Evolutionary conservation across 1,284 basidiomycete genomes (phyloP), one percentile per base, ranked within the genome.

Genomic region (Cutaneotrichosporon spelunceum): DNA sequence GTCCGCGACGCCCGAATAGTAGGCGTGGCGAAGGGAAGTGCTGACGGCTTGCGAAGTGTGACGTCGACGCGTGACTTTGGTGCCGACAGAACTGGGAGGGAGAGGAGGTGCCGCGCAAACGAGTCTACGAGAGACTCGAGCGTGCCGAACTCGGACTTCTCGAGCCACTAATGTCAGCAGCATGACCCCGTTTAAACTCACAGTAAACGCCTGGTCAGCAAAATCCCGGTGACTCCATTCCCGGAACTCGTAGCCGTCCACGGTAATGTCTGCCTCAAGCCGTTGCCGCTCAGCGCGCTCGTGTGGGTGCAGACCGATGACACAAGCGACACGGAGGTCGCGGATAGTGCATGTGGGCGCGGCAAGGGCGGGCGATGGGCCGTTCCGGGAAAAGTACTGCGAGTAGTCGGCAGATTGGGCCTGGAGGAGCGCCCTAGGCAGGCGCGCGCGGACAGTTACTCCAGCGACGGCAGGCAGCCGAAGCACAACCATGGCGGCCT

Each of bases 31-130:
- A 86, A 87, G 47, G 87, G 84, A 26, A 93, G 80, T 0, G 91
- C 91, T 34, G 84, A 85, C 2, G 89, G 89, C 74, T 93, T 93
- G 13, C 86, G 84, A 9, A 87, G 83, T n/a, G 83, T 83, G 27
- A 92, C 82, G 0, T 81, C 84, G 4, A 64, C 60, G 5, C 39
- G 47, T 0, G 53, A 49, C 72, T 53, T 76, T 16, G 48, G 52
- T 1, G 48, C 52, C 72, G 53, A 76, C 70, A 47, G 33, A 2
- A 64, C 16, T 6, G 49, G 34, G 1, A 60, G 63, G 7, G 66
- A 44, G 42, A 77, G 69, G 29, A 80, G 61, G 59, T 78, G 61
- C 1, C 81, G 76, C 0, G 89, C 86, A 16, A 88, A 82, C 11
- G 81, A 80, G 8, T 88, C 86, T 9, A 84, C 84, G 13, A 93